Percentiles rank a stretch among this genome's conserved stretches.
Conservation (phyloP, 2,329 filamentous ascomycete genomes). For the Trichoderma lentiforme region DNA sequence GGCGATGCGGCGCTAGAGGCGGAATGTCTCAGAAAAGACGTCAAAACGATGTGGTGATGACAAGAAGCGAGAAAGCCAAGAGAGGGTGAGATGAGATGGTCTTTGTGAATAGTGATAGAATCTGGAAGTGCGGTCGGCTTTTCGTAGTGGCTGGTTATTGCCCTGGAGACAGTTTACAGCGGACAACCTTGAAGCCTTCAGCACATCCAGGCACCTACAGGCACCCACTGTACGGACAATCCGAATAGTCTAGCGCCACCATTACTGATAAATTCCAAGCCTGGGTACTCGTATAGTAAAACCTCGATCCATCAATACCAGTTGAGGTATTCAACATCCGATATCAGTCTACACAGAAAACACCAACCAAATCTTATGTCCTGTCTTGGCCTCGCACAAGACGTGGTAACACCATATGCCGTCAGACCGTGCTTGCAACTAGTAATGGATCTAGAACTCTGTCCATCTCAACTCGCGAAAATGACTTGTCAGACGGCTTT, state of each 20-base stretch:
- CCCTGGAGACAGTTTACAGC: neutral
- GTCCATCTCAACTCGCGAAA: neutral
- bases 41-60: neutral
- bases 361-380: slow-evolving; percentile 4
- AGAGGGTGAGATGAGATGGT: neutral
- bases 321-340: neutral
- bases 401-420: neutral
- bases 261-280: neutral
- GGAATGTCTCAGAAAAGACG: neutral
- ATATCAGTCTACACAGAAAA: neutral
- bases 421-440: neutral
- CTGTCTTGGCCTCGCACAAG: neutral
- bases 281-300: neutral
- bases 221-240: neutral
- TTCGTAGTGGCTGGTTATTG: neutral
- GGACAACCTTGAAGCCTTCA: neutral
- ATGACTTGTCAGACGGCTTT: neutral
- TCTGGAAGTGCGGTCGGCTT: neutral
- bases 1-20: neutral
- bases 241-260: neutral
- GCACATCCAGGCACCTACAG: neutral
- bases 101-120: neutral
- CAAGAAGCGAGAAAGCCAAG: neutral
- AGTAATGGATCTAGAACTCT: neutral
- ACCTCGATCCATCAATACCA: neutral